Conservation (phyloP, 345 rosid species). For the Excoecaria cochinchinensis region DNA sequence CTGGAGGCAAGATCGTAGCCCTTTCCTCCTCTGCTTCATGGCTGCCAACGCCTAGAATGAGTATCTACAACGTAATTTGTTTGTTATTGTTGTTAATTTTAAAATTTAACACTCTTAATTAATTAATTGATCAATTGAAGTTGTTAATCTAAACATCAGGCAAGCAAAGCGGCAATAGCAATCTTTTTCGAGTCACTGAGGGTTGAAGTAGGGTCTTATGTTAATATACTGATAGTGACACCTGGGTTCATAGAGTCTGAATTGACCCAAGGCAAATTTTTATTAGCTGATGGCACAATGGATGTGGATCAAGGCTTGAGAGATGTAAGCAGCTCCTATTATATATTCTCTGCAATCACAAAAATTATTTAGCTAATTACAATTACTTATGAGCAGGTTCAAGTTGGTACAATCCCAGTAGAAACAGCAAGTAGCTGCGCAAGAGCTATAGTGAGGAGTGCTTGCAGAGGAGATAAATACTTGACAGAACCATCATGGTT, state of each 20-base stretch:
- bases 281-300: background rate
- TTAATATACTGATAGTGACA: slow-evolving; percentile 50
- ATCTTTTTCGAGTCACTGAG: slow-evolving; percentile 62
- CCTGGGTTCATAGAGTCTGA: slow-evolving; percentile 63
- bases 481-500: slow-evolving; percentile 40
- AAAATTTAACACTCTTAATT: too few species aligned
- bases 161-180: slow-evolving; percentile 62
- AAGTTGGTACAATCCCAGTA: slow-evolving; percentile 32
- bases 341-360: too few species aligned
- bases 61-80: slow-evolving; percentile 45
- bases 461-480: slow-evolving; percentile 43
- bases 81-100: background rate
- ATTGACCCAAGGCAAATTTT: slow-evolving; percentile 22
- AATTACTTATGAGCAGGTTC: background rate
- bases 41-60: slow-evolving; percentile 37
- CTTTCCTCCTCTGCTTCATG: slow-evolving; percentile 32
- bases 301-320: background rate
- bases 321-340: background rate
- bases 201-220: slow-evolving; percentile 46
- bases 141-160: slow-evolving; percentile 27
- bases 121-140: background rate
- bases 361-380: too few species aligned
- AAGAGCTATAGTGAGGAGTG: slow-evolving; percentile 38
- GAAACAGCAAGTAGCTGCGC: slow-evolving; percentile 17
- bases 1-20: slow-evolving; percentile 48